A percentile compares a stretch with the other conserved stretches of the same genome.
These are phyloP conservation scores for Aspergillus sclerotioniger DNA, from an alignment of 495 filamentous ascomycete species.

Conservation along the genomic window DNA sequence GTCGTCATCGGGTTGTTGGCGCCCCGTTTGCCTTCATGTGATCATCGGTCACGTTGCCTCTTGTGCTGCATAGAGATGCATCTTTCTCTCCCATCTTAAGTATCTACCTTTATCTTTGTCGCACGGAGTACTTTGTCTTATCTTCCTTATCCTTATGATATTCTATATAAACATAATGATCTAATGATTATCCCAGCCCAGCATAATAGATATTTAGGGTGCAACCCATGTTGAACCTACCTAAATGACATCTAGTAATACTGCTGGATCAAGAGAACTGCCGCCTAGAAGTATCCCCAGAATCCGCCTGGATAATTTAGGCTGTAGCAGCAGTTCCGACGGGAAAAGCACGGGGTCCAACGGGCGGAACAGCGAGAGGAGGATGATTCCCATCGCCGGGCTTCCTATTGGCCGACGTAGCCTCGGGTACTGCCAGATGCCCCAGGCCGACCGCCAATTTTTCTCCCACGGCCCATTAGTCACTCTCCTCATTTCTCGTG, in stretches of 20 bases:
- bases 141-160: no score
- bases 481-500: conserved; percentile 11
- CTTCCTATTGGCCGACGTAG: conserved; percentile 29
- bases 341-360: conserved; percentile 4
- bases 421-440: conserved; percentile 29
- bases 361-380: conserved; percentile 10
- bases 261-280: no score
- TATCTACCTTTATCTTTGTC: no score
- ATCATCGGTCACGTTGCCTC: neutral
- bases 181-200: no score
- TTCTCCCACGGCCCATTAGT: conserved; percentile 16
- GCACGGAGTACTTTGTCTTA: no score
- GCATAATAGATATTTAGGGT: no score
- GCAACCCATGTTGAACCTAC: no score
- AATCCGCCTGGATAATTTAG: no score
- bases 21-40: neutral
- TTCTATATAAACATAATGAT: no score
- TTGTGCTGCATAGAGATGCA: neutral
- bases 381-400: conserved; percentile 29
- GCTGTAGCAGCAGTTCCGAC: neutral
- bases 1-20: neutral
- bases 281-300: no score
- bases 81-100: no score
- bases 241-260: no score
- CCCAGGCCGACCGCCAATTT: conserved; percentile 30